A percentile compares a stretch with the other conserved stretches of the same genome.
phyloP scores from a whole-genome alignment of 2,329 filamentous ascomycete genomes.

The Stagonosporopsis tanaceti region DNA sequence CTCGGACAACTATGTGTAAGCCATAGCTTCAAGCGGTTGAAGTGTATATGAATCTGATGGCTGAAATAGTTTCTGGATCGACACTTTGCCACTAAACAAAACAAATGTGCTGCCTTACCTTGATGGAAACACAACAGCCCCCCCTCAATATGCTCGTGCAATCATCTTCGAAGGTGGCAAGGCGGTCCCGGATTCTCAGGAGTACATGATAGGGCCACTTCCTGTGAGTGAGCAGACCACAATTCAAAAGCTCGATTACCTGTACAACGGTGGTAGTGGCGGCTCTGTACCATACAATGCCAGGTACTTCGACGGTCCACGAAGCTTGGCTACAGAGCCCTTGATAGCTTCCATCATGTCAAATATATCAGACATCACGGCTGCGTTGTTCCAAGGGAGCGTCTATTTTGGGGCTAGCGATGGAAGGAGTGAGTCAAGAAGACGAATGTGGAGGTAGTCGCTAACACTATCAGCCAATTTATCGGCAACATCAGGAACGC shows the following conservation, averaged over 20 bases:
- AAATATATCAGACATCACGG: conserved; percentile 58
- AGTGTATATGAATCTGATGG: background rate
- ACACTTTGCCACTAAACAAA: conserved; percentile 60
- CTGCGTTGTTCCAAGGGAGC: conserved; percentile 46
- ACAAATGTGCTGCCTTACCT: conserved; percentile 56
- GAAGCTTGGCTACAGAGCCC: conserved; percentile 43
- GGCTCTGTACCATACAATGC: conserved; percentile 40
- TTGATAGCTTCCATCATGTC: conserved; percentile 52
- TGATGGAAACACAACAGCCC: conserved; percentile 46
- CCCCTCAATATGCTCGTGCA: conserved; percentile 56
- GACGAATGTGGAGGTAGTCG: background rate
- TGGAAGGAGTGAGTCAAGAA: background rate
- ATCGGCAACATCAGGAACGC: conserved; percentile 43
- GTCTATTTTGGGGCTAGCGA: conserved; percentile 33
- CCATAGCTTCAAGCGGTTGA: background rate
- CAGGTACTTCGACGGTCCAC: conserved; percentile 33
- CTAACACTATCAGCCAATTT: conserved; percentile 25
- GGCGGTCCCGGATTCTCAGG: conserved; percentile 54
- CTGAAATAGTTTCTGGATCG: conserved; percentile 51
- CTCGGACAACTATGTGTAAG: conserved; percentile 56
- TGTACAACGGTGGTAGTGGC: conserved; percentile 49
- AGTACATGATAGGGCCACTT: conserved; percentile 58
- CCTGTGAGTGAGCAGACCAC: conserved; percentile 49
- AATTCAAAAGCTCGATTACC: conserved; percentile 38
- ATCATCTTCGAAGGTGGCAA: conserved; percentile 58